Conservation (phyloP, 2,329 filamentous ascomycete genomes). For the Annulohypoxylon truncatum region DNA sequence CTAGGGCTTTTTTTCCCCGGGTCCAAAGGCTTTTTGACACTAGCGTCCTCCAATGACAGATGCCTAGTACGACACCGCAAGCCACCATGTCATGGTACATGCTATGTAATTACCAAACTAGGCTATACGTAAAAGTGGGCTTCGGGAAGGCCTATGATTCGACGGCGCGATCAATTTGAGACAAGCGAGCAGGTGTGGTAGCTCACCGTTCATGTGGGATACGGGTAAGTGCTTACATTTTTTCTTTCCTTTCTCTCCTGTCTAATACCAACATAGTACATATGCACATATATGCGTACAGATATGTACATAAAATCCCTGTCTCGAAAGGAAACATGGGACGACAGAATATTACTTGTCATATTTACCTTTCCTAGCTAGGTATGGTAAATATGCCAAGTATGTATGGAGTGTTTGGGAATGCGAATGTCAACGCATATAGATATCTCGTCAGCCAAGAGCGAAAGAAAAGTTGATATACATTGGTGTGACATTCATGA, state of each 20-base stretch:
- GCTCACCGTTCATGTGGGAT: not conserved
- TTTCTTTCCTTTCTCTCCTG: not conserved
- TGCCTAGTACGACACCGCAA: not conserved
- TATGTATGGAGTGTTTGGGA: not conserved
- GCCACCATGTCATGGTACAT: not conserved
- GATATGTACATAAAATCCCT: not conserved
- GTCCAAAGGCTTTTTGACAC: not conserved
- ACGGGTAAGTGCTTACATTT: not conserved
- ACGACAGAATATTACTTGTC: not conserved
- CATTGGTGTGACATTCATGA: no score
- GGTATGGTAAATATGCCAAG: not conserved
- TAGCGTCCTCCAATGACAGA: not conserved
- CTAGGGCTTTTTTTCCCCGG: constrained; percentile 8
- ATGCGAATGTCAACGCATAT: not conserved
- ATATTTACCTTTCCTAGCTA: not conserved
- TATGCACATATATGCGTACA: not conserved
- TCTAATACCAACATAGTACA: not conserved
- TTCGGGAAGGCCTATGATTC: not conserved
- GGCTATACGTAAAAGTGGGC: not conserved
- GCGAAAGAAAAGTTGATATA: not conserved
- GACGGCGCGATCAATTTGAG: not conserved
- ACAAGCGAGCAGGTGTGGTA: not conserved
- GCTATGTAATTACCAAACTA: not conserved
- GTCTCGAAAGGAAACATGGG: not conserved
- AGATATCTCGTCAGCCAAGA: not conserved